Evolutionary conservation across 139 green algal genomes (phyloP).

Genomic region (Coccomyxa sp.): DNA sequence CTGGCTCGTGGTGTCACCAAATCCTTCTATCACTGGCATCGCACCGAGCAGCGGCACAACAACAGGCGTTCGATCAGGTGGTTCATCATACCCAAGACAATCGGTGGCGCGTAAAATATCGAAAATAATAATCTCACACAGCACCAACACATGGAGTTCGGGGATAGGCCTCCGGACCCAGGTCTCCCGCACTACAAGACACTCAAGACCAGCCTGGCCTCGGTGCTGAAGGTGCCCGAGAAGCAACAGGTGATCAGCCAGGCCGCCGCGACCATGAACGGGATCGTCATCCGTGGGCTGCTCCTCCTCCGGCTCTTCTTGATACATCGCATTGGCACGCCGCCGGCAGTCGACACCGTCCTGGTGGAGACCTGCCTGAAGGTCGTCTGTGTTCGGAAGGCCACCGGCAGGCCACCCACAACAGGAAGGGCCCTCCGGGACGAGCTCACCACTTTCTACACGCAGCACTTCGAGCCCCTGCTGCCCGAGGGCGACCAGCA

Average conservation of each 20-base stretch:
- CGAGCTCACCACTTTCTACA: neutral
- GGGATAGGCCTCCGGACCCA: neutral
- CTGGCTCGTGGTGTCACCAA: neutral
- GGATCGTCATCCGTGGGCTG: neutral
- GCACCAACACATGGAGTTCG: neutral
- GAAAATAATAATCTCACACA: neutral
- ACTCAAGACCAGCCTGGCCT: neutral
- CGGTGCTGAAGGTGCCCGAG: neutral
- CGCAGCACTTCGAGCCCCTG: neutral
- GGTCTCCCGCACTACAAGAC: neutral
- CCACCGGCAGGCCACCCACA: neutral
- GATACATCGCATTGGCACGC: neutral
- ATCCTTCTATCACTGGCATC: neutral
- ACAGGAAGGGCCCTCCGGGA: neutral
- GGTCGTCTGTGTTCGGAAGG: neutral
- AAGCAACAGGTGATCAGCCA: neutral
- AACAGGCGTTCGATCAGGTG: neutral
- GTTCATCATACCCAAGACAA: neutral
- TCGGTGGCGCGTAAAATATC: neutral
- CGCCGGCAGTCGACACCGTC: neutral
- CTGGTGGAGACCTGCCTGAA: neutral
- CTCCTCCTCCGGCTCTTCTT: neutral
- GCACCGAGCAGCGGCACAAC: neutral
- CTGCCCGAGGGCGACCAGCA: neutral
- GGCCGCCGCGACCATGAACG: neutral